Base-by-base conservation (phyloP, 208 protist genomes). In the Trypanosoma scelopori region DNA sequence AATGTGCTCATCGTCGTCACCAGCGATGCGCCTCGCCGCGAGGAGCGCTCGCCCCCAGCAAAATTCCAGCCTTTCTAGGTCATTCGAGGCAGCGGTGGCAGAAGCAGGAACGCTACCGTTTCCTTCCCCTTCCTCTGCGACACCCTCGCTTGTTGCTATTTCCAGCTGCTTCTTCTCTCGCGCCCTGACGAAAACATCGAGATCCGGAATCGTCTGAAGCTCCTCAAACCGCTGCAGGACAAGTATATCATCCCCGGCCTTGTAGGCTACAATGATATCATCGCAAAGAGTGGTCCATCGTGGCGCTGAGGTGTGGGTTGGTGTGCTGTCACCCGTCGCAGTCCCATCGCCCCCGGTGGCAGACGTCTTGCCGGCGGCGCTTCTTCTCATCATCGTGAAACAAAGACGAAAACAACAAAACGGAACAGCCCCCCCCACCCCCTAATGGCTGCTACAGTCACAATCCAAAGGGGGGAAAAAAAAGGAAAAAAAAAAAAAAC, bases 141-240 rank as follows among this genome's bases (percentile, higher is more conserved):
- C 16, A 53, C 15, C 16, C 1, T 16, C n/a, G 20, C 30, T 20
- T 20, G 28, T 35, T 22, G 1, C 25, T 13, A 41, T 39, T 16
- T 22, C 41, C 37, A 13, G 20, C 4, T 23, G 50, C n/a, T 58
- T 37, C 32, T 37, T n/a, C n/a, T n/a, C n/a, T n/a, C n/a, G 18
- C 16, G 41, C n/a, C 0, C 7, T 25, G 13, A 46, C 25, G 25
- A 69, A n/a, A 25, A 37, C 16, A n/a, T 62, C 45, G 20, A 92
- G 43, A 16, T 75, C 74, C 1, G 70, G 62, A n/a, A 77, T 59
- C 20, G 76, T 76, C 61, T 81, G 65, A 18, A 95, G 53, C 55
- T 88, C 77, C 56, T 95, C 90, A 63, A 89, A 95, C 39, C 75
- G 65, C 67, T 92, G 87, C 49, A 95, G 58, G 4, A 89, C 85